Conservation (phyloP, 768 basidiomycete genomes). For the Terana coerulea region DNA sequence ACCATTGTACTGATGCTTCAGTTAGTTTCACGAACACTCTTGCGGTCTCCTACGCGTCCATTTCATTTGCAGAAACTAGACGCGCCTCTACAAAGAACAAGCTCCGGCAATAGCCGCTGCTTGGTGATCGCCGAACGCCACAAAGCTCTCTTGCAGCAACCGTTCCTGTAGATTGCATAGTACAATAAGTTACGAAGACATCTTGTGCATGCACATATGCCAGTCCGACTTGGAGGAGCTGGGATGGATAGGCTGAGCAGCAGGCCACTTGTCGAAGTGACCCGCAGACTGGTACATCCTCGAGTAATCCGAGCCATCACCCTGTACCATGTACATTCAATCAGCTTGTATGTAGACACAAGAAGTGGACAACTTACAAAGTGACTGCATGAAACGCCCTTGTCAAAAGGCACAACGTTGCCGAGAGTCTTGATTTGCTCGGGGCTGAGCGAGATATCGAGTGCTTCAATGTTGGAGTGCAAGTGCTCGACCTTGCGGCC, state of each 20-base stretch:
- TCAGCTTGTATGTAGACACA: background rate
- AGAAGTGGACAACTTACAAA: constrained; percentile 25
- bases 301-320: constrained; percentile 20
- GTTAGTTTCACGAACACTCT: too few relatives aligned
- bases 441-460: constrained; percentile 40
- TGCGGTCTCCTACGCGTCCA: too few relatives aligned
- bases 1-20: too few relatives aligned
- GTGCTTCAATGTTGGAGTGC: constrained; percentile 45
- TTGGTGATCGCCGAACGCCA: too few relatives aligned
- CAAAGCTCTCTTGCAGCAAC: too few relatives aligned
- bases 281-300: constrained; percentile 13
- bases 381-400: constrained; percentile 39
- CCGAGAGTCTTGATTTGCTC: constrained; percentile 47
- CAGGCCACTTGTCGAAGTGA: constrained; percentile 21
- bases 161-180: too few relatives aligned
- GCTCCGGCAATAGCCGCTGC: too few relatives aligned
- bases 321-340: constrained; percentile 16
- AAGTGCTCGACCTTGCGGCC: constrained; percentile 51
- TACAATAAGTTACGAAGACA: too few relatives aligned
- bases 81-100: too few relatives aligned
- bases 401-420: constrained; percentile 37
- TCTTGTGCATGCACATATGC: too few relatives aligned
- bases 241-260: constrained; percentile 10
- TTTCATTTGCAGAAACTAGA: too few relatives aligned
- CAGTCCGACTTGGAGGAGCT: too few relatives aligned